A percentile compares a stretch with the other conserved stretches of the same genome.
Evolutionary conservation across 768 basidiomycete genomes (phyloP).

Genomic region (Hebeloma cylindrosporum): DNA sequence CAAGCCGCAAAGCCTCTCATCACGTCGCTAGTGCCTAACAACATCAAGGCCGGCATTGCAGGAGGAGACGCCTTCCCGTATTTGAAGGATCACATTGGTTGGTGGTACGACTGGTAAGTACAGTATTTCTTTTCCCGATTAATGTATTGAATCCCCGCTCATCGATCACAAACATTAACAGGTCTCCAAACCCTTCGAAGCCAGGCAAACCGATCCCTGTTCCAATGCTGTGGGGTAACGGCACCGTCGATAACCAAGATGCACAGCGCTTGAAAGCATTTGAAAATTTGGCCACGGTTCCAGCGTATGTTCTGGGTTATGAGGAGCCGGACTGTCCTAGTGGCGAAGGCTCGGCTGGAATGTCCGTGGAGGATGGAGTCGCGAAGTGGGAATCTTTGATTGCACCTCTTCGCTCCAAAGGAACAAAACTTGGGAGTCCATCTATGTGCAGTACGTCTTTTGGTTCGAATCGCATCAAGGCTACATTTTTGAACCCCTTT

Average conservation of each 20-base stretch:
- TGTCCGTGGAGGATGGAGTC: slow-evolving; percentile 43
- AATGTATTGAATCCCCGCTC: neutral
- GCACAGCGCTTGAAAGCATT: slow-evolving; percentile 38
- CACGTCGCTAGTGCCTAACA: slow-evolving; percentile 37
- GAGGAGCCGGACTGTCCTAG: slow-evolving; percentile 49
- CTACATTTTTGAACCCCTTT: neutral
- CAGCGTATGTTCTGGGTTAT: slow-evolving; percentile 43
- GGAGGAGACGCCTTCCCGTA: slow-evolving; percentile 43
- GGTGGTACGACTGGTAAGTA: slow-evolving; percentile 50
- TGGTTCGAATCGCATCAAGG: neutral
- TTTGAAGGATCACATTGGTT: slow-evolving; percentile 43
- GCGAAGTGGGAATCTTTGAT: slow-evolving; percentile 41
- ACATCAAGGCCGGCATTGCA: slow-evolving; percentile 46
- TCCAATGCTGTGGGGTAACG: slow-evolving; percentile 50
- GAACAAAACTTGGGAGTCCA: slow-evolving; percentile 43
- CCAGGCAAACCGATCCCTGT: slow-evolving; percentile 40
- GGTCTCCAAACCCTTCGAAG: slow-evolving; percentile 42
- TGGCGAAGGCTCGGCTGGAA: slow-evolving; percentile 45
- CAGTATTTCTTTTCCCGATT: neutral
- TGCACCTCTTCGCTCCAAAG: slow-evolving; percentile 40
- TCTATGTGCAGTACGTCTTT: slow-evolving; percentile 48
- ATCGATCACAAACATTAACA: slow-evolving; percentile 14
- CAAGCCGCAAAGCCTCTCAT: slow-evolving; percentile 7
- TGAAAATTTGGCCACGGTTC: slow-evolving; percentile 32
- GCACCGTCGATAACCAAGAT: slow-evolving; percentile 38